These are phyloP conservation scores for Barnettozyma populi DNA, from an alignment of 805 yeast species.

Conservation along the genomic window DNA sequence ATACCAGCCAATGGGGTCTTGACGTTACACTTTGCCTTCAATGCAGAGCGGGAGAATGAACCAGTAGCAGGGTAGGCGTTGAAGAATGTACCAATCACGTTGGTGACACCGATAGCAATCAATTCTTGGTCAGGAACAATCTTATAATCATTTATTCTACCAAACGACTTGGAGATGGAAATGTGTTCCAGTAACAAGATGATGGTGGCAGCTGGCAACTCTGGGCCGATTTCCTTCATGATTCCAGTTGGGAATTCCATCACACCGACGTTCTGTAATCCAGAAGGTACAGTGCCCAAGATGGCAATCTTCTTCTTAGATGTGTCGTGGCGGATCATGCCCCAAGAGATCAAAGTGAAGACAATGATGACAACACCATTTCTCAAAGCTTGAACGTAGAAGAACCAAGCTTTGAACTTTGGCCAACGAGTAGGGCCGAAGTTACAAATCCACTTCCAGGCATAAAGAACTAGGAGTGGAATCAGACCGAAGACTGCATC, in stretches of 20 bases:
- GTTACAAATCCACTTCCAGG: conserved; percentile 63
- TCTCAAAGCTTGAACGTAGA: conserved; percentile 72
- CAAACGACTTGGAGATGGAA: conserved; percentile 90
- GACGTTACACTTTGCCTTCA: conserved; percentile 93
- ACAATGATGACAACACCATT: conserved; percentile 77
- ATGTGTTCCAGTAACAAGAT: conserved; percentile 85
- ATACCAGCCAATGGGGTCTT: conserved; percentile 91
- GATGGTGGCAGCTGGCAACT: conserved; percentile 81
- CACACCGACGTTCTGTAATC: conserved; percentile 71
- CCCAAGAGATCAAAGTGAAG: conserved; percentile 80
- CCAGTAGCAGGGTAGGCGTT: conserved; percentile 95
- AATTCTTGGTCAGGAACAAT: conserved; percentile 91
- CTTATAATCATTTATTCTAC: conserved; percentile 86
- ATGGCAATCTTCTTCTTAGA: conserved; percentile 43
- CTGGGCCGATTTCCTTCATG: conserved; percentile 56
- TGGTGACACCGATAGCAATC: conserved; percentile 88
- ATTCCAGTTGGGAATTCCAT: conserved; percentile 60
- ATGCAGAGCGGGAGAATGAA: conserved; percentile 90
- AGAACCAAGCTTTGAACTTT: conserved; percentile 45
- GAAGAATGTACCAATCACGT: conserved; percentile 87
- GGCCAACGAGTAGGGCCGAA: conserved; percentile 61
- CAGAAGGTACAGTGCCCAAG: conserved; percentile 77
- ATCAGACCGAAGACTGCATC: conserved; percentile 91
- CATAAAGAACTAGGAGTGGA: conserved; percentile 63
- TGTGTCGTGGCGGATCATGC: conserved; percentile 49